Evolutionary conservation across 2,329 filamentous ascomycete species (phyloP).

Genomic region (Fonsecaea pedrosoi): DNA sequence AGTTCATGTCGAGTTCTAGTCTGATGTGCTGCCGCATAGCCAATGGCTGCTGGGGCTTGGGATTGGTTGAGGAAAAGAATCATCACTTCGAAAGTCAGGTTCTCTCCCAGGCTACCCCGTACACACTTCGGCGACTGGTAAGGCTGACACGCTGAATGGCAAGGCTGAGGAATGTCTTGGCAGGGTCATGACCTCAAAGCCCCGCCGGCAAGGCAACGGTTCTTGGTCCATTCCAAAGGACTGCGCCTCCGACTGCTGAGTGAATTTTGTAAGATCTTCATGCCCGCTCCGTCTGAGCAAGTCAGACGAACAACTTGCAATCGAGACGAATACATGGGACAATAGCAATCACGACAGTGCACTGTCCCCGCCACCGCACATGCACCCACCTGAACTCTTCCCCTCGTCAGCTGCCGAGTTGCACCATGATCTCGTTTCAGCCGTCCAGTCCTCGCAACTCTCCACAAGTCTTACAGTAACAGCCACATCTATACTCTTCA

Average conservation of each 20-base stretch:
- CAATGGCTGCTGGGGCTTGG: too few relatives aligned
- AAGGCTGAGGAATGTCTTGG: neutral
- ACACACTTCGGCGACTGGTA: too few relatives aligned
- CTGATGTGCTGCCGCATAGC: too few relatives aligned
- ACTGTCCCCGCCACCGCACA: constrained; percentile 13
- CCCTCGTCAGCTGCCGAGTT: constrained; percentile 15
- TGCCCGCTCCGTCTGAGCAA: neutral
- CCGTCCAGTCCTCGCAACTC: constrained; percentile 12
- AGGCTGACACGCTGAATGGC: neutral
- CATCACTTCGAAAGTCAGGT: too few relatives aligned
- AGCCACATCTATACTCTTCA: constrained; percentile 27
- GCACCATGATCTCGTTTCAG: constrained; percentile 26
- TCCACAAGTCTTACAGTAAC: constrained; percentile 18
- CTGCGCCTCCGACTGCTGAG: constrained; percentile 6
- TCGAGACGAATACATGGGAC: constrained; percentile 12
- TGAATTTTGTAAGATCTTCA: constrained; percentile 8
- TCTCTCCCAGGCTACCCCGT: too few relatives aligned
- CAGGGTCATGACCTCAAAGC: constrained; percentile 2
- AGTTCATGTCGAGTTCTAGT: neutral
- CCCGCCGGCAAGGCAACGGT: constrained; percentile 3
- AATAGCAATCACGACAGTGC: neutral
- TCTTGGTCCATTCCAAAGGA: neutral
- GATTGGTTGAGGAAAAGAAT: too few relatives aligned
- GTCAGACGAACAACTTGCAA: neutral
- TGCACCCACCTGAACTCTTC: constrained; percentile 29